Base-by-base conservation (phyloP, 225 moss, liverwort and hornwort species). In the Polytrichum formosum region DNA sequence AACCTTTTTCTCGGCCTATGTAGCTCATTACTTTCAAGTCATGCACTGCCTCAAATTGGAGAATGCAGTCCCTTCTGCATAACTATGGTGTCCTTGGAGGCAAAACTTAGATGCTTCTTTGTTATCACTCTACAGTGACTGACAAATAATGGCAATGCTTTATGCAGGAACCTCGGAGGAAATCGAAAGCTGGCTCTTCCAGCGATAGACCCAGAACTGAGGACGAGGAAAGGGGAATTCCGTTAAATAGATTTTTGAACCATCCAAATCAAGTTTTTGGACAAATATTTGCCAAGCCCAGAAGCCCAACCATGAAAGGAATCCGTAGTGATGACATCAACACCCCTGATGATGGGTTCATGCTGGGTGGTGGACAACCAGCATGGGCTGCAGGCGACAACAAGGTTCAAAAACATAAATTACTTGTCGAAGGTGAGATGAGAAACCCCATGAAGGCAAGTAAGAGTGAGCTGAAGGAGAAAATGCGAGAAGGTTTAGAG, bases 81-180 rank as follows among this genome's bases (percentile, higher is more conserved):
- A 13, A 46, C 13, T 46, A 13, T 13, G 16, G 16, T 46, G 46
- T 4, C 13, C 4, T 46, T 46, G 46, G 16, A 46, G 46, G 46
- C 16, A 16, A 16, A 46, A 16, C 13, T 16, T 46, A 26, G 16
- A 0, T 46, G 46, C 46, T 46, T 4, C 4, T 46, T 46, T 46
- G 46, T 46, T 46, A 3, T 46, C 1, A 0, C 46, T 46, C 13
- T 46, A 16, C 13, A 46, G 13, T 46, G 46, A 46, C 3, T 46
- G 13, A 46, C 46, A 46, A 46, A 46, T 16, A 4, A 46, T 16
- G 2, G 46, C 13, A 46, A 46, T 46, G 46, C 46, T 46, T 13
- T 13, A 13, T 37, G 13, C 77, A 87, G 87, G 87, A 81, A 72
- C 87, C 87, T 70, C 81, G 77, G 73, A 87, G 75, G 73, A 79